phyloP scores from a whole-genome alignment of 2,329 filamentous ascomycete species.

The Aspergillus versicolor region DNA sequence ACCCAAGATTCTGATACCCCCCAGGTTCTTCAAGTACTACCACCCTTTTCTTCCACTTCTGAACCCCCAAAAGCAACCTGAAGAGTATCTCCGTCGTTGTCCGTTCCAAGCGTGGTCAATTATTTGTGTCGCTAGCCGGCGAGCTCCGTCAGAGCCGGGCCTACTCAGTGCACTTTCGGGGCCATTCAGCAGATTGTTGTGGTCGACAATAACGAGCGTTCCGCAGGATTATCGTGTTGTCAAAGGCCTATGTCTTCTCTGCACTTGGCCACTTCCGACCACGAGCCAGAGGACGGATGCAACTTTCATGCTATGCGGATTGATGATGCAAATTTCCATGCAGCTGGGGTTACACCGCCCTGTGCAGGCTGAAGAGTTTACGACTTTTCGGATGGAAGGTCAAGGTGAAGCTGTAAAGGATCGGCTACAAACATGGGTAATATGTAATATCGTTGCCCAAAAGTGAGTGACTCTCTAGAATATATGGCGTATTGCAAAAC shows the following conservation, averaged over 20 bases:
- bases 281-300: conserved; percentile 62
- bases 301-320: conserved; percentile 62
- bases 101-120: conserved; percentile 65
- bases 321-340: conserved; percentile 67
- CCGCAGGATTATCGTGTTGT: conserved; percentile 63
- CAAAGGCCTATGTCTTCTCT: conserved; percentile 62
- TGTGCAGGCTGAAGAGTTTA: conserved; percentile 58
- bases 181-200: conserved; percentile 57
- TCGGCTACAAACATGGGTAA: conserved; percentile 63
- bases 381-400: conserved; percentile 50
- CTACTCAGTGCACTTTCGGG: conserved; percentile 51
- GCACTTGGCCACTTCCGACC: conserved; percentile 63
- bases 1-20: neutral
- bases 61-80: conserved; percentile 53
- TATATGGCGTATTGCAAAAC: neutral
- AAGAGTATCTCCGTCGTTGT: conserved; percentile 57
- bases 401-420: conserved; percentile 62
- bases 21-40: conserved; percentile 61
- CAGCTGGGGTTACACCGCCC: conserved; percentile 63
- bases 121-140: conserved; percentile 59
- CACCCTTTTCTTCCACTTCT: conserved; percentile 64
- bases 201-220: conserved; percentile 58
- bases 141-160: conserved; percentile 54
- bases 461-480: conserved; percentile 44
- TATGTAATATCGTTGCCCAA: conserved; percentile 67